Evolutionary conservation across 768 basidiomycete species (phyloP).

Genomic region (Pulveroboletus ravenelii): DNA sequence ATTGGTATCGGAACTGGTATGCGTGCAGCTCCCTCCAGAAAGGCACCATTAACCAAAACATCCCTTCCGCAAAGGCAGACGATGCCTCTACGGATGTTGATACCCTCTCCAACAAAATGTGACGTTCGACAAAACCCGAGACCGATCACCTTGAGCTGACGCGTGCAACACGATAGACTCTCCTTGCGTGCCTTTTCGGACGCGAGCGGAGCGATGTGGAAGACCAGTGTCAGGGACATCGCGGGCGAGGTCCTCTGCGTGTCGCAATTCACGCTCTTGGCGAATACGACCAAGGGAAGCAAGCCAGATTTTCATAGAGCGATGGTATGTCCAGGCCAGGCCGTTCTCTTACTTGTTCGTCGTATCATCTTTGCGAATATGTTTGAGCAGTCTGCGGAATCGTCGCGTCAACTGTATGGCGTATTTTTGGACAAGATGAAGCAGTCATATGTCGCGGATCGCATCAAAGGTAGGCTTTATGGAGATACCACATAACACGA

Average conservation of each 20-base stretch:
- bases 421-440: conserved; percentile 68
- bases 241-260: conserved; percentile 90
- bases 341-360: background rate
- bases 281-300: conserved; percentile 81
- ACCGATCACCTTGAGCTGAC: conserved; percentile 4
- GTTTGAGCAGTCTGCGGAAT: conserved; percentile 52
- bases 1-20: conserved; percentile 83
- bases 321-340: conserved; percentile 55
- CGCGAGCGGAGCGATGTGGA: conserved; percentile 71
- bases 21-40: conserved; percentile 10
- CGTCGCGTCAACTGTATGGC: conserved; percentile 65
- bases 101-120: conserved; percentile 81
- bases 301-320: conserved; percentile 92
- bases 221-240: conserved; percentile 79
- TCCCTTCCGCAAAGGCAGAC: conserved; percentile 46
- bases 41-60: conserved; percentile 2
- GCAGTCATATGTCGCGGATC: conserved; percentile 62
- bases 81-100: conserved; percentile 75
- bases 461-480: conserved; percentile 61
- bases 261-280: conserved; percentile 89
- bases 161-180: conserved; percentile 41
- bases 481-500: background rate
- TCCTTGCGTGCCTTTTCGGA: conserved; percentile 71
- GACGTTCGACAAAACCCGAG: conserved; percentile 14
- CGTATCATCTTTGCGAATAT: background rate